Evolutionary conservation across 2,329 filamentous ascomycete species (phyloP), one percentile per base, ranked within the genome.

Genomic region (Hypoxylon sp.): DNA sequence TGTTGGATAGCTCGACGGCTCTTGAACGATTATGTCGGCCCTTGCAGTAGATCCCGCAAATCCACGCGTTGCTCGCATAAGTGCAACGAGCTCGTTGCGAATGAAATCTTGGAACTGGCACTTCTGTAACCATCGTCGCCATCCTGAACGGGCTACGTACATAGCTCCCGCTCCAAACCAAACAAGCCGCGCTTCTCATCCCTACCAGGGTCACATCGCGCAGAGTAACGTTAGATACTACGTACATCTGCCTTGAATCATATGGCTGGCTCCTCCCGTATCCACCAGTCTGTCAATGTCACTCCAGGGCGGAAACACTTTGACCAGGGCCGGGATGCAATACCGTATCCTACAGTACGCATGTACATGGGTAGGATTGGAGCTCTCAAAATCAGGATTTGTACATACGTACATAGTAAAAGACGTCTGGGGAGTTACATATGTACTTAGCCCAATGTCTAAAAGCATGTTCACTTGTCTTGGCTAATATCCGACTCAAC

Each of bases 211-310:
- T 58, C 6, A 63, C 53, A 58, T 58, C 50, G 53, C 13, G 7
- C 31, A 55, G 53, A 38, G 37, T 47, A 60, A 57, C 56, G 37
- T 57, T 43, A 60, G 53, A 63, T 63, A 57, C 21, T 29, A 31
- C 6, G 43, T 47, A 47, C 7, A 49, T 27, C 7, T 47, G 35
- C 41, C 38, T 40, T 48, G 26, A 47, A 48, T 57, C 45, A 53
- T 48, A 49, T 60, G 53, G 56, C 49, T 60, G 40, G 56, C 33
- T 53, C 50, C 31, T 37, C 43, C 24, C 27, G 5, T 15, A 51
- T 43, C 48, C 55, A 59, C 43, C 48, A 35, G 55, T 50, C 48
- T 50, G 50, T 46, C 60, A 53, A 62, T 63, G 60, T 60, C 57
- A 63, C 60, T 21, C 37, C 49, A 24, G 41, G 54, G 53, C 48